Percentiles rank a stretch among this genome's conserved stretches.
Conservation (phyloP, 768 basidiomycete genomes). For the Boletellus emodensis region DNA sequence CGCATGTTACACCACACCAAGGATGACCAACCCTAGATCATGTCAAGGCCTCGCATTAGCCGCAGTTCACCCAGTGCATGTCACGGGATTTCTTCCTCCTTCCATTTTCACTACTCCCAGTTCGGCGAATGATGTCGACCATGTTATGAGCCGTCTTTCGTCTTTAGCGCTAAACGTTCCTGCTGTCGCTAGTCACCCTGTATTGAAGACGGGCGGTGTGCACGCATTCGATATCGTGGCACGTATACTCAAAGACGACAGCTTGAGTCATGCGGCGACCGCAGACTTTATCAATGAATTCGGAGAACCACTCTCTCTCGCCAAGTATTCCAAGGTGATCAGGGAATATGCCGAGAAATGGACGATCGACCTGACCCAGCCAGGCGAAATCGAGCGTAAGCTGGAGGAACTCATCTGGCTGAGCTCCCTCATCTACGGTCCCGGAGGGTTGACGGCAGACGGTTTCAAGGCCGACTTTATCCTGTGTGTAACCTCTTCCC, state of each 20-base stretch:
- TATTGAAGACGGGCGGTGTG: constrained; percentile 4
- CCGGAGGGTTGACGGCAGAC: constrained; percentile 52
- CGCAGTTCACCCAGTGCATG: constrained; percentile 29
- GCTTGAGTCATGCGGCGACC: constrained; percentile 14
- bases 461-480: constrained; percentile 46
- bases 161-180: constrained; percentile 7
- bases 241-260: constrained; percentile 47
- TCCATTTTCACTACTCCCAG: constrained; percentile 6
- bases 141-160: constrained; percentile 2
- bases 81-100: constrained; percentile 31
- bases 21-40: neutral
- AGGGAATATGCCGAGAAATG: constrained; percentile 35
- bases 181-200: neutral
- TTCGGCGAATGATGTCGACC: neutral
- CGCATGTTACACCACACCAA: too few species aligned
- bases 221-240: constrained; percentile 50
- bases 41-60: constrained; percentile 23
- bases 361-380: constrained; percentile 35
- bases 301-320: neutral
- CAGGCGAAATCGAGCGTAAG: constrained; percentile 46
- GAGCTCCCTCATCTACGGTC: constrained; percentile 50
- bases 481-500: constrained; percentile 33
- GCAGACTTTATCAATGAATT: constrained; percentile 23
- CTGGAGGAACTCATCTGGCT: constrained; percentile 63
- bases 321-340: neutral